phyloP scores from a whole-genome alignment of 805 yeast genomes.

The Saccharomycopsis sp. region DNA sequence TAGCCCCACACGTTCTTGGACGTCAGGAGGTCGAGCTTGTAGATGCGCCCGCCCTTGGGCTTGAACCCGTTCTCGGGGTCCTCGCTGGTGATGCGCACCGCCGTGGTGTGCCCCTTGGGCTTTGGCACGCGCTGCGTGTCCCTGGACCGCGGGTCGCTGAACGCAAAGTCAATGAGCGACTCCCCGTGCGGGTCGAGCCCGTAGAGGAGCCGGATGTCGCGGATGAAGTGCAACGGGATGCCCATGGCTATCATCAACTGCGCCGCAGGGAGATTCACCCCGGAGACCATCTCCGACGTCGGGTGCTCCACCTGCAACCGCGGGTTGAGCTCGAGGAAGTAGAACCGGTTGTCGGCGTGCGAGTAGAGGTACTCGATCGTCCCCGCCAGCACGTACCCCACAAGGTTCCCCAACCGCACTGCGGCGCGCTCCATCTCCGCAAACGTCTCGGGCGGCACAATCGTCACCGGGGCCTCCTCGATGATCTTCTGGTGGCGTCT shows the following conservation, averaged over 20 bases:
- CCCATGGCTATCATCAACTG: conserved; percentile 99
- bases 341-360: conserved; percentile 88
- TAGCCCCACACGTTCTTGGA: conserved; percentile 99
- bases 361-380: conserved; percentile 97
- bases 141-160: conserved; percentile 62
- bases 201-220: conserved; percentile 85
- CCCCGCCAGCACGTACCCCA: conserved; percentile 98
- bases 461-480: conserved; percentile 98
- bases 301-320: conserved; percentile 99
- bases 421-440: conserved; percentile 94
- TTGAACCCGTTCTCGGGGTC: conserved; percentile 99
- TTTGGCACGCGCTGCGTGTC: conserved; percentile 83
- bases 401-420: conserved; percentile 90
- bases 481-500: conserved; percentile 98
- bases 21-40: conserved; percentile 94
- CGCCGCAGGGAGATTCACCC: conserved; percentile 97
- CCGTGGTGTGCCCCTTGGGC: conserved; percentile 98
- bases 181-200: conserved; percentile 95
- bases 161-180: conserved; percentile 85
- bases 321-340: conserved; percentile 94
- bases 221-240: conserved; percentile 90
- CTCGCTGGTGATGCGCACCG: conserved; percentile 98
- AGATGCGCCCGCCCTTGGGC: conserved; percentile 95
- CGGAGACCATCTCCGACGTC: conserved; percentile 98
- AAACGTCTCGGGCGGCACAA: conserved; percentile 83